Evolutionary conservation across 2,329 filamentous ascomycete genomes (phyloP), one percentile per base, ranked within the genome.

Genomic region (Colletotrichum noveboracense): DNA sequence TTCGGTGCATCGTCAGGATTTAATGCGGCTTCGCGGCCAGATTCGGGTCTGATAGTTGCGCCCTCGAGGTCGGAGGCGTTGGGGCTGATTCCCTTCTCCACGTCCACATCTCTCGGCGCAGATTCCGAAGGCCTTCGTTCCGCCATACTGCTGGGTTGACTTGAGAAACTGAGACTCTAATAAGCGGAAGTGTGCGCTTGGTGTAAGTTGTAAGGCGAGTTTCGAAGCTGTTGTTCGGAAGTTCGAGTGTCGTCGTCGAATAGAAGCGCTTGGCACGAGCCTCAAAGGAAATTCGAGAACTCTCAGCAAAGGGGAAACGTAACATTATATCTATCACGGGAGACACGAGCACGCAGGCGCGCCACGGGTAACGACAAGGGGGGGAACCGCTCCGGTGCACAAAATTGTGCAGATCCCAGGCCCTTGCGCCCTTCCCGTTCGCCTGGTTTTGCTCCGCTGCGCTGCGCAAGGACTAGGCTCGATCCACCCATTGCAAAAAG

Each of bases 11-110:
- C 60, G 6, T 58, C 26, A 30, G n/a, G 28, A 36, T 36, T 66
- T 28, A 14, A 30, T n/a, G 52, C 8, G 10, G 69, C 21, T 30
- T 64, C 52, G 24, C 16, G 61, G 6, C 26, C 52, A 14, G 68
- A 75, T 12, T 75, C 73, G 24, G 73, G 62, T 32, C 69, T 62
- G 36, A 72, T 75, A 5, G 73, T 72, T 21, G 73, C 73, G 56
- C 70, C 62, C 26, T 75, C 73, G 7, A 72, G 61, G 28, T 75
- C 73, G 13, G 62, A 72, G 55, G 48, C 55, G 56, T 64, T 66
- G 10, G 68, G 55, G 24, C 12, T 58, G 38, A 48, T 18, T 64
- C 55, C 69, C 32, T 75, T 72, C 16, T 75, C 73, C 16, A 72
- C 21, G 14, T 72, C 69, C 18, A 64, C 28, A 38, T 74, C 67